Conservation (phyloP, 306 rosid species). For the Gillenia trifoliata region DNA sequence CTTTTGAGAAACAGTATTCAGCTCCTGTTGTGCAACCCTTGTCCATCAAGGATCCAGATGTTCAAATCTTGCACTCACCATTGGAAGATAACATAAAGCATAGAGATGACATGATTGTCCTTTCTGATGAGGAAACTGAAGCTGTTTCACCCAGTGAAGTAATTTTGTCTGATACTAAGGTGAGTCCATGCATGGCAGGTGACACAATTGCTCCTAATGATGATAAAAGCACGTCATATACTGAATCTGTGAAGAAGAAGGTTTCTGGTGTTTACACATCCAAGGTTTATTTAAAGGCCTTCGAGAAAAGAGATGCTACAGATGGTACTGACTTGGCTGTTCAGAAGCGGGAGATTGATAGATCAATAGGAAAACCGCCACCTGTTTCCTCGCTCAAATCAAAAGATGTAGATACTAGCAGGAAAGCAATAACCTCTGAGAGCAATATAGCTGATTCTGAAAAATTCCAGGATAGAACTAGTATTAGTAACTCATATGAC, state of each 20-base stretch:
- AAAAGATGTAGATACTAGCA: constrained; percentile 33
- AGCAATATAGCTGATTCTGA: constrained; percentile 6
- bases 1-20: constrained; percentile 30
- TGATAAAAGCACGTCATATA: constrained; percentile 31
- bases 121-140: constrained; percentile 78
- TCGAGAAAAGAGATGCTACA: constrained; percentile 34
- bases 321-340: constrained; percentile 29
- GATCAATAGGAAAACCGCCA: constrained; percentile 28
- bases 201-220: constrained; percentile 23
- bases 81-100: constrained; percentile 22
- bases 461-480: constrained; percentile 25
- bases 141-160: constrained; percentile 26
- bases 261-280: constrained; percentile 31
- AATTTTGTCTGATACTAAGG: constrained; percentile 34
- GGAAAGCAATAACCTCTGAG: constrained; percentile 38
- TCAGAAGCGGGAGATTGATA: constrained; percentile 31
- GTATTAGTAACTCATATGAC: constrained; percentile 34
- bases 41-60: constrained; percentile 34
- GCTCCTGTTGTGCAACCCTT: constrained; percentile 35
- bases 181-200: constrained; percentile 31
- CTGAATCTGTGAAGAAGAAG: constrained; percentile 29
- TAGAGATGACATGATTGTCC: constrained; percentile 41
- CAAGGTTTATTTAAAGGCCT: constrained; percentile 28
- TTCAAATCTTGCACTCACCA: constrained; percentile 32
- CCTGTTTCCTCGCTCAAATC: constrained; percentile 30